Base-by-base conservation (phyloP, 1,284 basidiomycete genomes). In the Apiotrichum domesticum region DNA sequence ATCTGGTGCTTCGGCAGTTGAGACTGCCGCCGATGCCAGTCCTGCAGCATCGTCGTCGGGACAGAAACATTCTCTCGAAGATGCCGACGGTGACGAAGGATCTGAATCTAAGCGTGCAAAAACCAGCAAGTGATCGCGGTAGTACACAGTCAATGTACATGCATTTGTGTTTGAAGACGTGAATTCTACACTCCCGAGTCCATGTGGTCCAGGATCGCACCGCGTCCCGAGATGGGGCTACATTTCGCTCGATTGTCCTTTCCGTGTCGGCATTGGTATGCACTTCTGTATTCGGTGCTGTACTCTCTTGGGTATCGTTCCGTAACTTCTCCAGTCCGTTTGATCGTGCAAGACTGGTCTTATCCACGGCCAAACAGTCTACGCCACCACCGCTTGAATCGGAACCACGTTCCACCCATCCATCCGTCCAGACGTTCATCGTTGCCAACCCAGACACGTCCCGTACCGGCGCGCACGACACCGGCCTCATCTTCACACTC, bases 321-420 rank as follows among this genome's bases (percentile, higher is more conserved):
- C 21, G 6, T 34, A 4, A 15, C 29, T 11, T 46, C 29, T 34
- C 14, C 9, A 11, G 8, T 47, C 5, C 33, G 13, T 13, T 15
- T 5, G 14, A 34, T 11, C 45, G 6, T 8, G 4, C 35, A 15
- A 15, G 45, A 11, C 21, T 21, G 21, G 39, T 29, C 32, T 55
- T 55, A 66, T 11, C 47, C 58, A 11, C 56, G 48, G 6, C 70
- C 66, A 56, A 73, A 70, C 42, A 72, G 50, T 21, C 64, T 47
- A 21, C 63, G 54, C 64, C 66, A 71, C 74, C 74, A 76, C 39
- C 67, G 56, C 55, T 58, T 63, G 55, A 76, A 67, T 6, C 71
- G 61, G 55, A 65, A 73, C 71, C 71, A 74, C 10, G 52, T 47
- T 2, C 64, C 56, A 6, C 74, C 71, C 33, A 52, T 45, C 65